Conservation (phyloP, 768 basidiomycete genomes). For the Russula brevipes region DNA sequence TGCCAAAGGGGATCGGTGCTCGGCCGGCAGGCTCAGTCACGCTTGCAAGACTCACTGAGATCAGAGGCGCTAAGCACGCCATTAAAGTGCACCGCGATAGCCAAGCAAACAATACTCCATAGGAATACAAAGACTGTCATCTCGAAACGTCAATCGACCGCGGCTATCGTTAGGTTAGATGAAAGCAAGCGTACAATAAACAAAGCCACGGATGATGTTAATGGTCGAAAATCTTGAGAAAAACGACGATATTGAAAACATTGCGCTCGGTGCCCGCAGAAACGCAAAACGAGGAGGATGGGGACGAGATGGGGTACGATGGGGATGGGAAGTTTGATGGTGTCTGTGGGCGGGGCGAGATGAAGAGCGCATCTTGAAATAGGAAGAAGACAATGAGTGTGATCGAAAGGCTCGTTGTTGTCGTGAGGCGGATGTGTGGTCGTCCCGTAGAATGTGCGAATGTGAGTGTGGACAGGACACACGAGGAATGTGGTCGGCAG, state of each 20-base stretch:
- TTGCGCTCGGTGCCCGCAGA: slow-evolving; percentile 33
- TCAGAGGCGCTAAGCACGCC: slow-evolving; percentile 65
- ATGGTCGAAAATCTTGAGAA: slow-evolving; percentile 46
- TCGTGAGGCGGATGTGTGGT: slow-evolving; percentile 24
- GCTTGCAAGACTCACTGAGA: slow-evolving; percentile 53
- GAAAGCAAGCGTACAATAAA: slow-evolving; percentile 51
- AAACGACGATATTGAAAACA: slow-evolving; percentile 34
- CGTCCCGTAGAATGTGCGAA: slow-evolving; percentile 14
- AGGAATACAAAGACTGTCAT: slow-evolving; percentile 55
- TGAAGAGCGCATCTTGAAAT: slow-evolving; percentile 31
- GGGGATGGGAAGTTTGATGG: slow-evolving; percentile 11
- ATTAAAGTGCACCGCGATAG: slow-evolving; percentile 75
- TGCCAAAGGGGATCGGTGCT: slow-evolving; percentile 30
- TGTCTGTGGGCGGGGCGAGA: slow-evolving; percentile 29
- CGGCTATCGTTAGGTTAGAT: background rate
- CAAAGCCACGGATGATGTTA: slow-evolving; percentile 58
- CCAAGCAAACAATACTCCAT: slow-evolving; percentile 75
- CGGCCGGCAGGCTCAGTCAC: background rate
- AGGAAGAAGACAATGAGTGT: slow-evolving; percentile 28
- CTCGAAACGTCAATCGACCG: slow-evolving; percentile 7
- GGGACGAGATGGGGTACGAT: slow-evolving; percentile 14
- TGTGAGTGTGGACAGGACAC: slow-evolving; percentile 16
- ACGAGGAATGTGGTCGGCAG: slow-evolving; percentile 22
- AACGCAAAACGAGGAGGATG: slow-evolving; percentile 9
- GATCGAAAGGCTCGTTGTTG: slow-evolving; percentile 33